phyloP scores from a whole-genome alignment of 2,329 filamentous ascomycete genomes.

The Penicillium sp. region DNA sequence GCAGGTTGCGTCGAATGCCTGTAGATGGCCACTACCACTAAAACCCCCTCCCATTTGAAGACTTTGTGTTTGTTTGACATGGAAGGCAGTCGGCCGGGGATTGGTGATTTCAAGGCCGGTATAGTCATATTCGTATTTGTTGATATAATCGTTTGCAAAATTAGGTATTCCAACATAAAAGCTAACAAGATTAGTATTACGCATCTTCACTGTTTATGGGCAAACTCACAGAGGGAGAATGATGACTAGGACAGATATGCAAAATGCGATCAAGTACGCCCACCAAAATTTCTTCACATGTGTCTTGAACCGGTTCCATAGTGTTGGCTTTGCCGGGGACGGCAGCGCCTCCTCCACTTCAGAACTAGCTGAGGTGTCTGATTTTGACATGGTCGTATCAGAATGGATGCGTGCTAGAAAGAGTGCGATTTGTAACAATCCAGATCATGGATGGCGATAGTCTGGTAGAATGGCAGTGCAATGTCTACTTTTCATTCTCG shows the following conservation, averaged over 20 bases:
- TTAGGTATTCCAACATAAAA: constrained; percentile 28
- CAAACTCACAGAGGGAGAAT: constrained; percentile 25
- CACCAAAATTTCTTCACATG: constrained; percentile 32
- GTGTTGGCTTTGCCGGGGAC: constrained; percentile 12
- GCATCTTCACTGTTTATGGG: not conserved
- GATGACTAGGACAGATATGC: constrained; percentile 20
- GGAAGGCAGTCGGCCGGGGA: constrained; percentile 24
- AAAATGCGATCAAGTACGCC: constrained; percentile 23
- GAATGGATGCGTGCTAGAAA: not conserved
- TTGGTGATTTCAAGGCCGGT: constrained; percentile 26
- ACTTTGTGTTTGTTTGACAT: constrained; percentile 22
- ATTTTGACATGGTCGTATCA: constrained; percentile 20
- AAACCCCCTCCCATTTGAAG: constrained; percentile 21
- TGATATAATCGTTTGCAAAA: constrained; percentile 27
- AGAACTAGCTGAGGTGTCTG: constrained; percentile 14
- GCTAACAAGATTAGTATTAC: constrained; percentile 7
- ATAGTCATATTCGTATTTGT: constrained; percentile 24
- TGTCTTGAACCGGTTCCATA: constrained; percentile 22
- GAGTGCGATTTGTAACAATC: not conserved
- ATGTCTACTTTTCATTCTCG: not conserved
- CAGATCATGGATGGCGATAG: not conserved
- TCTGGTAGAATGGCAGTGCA: not conserved
- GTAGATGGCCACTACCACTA: constrained; percentile 24
- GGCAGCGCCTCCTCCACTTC: constrained; percentile 3
- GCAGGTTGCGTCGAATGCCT: constrained; percentile 25